Evolutionary conservation across 768 basidiomycete genomes (phyloP), one percentile per base, ranked within the genome.

Genomic region (Fomitopsis serialis): DNA sequence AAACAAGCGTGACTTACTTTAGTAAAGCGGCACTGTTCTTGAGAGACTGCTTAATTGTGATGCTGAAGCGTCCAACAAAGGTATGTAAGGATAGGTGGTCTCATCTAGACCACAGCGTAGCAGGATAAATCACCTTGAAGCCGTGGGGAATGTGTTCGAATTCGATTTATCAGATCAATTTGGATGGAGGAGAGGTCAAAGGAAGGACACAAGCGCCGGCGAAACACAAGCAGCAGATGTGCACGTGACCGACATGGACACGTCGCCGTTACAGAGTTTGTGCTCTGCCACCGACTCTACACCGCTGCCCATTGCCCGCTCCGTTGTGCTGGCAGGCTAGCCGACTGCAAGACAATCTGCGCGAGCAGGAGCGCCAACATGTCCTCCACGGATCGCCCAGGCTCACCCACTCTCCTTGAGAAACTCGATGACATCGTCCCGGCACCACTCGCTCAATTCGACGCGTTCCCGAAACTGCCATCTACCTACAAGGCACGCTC

Each of bases 381-480:
- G 23, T 29, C 42, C 29, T 7, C 17, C 25, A 21, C 50, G 13
- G 48, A 45, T 17, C 56, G 56, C 32, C 52, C 63, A 21, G 58
- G 47, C 25, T 62, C 62, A 32, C 57, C 62, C 27, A 58, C 61
- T 19, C 42, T 87, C 52, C 77, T 89, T 57, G 75, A 77, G 62
- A 81, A 80, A 62, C 78, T 90, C 58, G 86, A 89, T 68, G 67
- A 75, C 15, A 75, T 77, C 27, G 80, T 81, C 3, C 81, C 84
- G n/a, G 73, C 75, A 6, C 78, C 81, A n/a, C 72, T 92, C 36
- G 78, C 82, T 34, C 72, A 82, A 57, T 87, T 92, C 71, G 91
- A 94, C 74, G 90, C 91, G 0, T 94, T 94, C 65, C 87, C 89
- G 45, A 92, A 94, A 69, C 75, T 92, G 12, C 86, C 87, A 11